phyloP scores from a whole-genome alignment of 2,329 filamentous ascomycete genomes.

The Rutstroemia sp. region DNA sequence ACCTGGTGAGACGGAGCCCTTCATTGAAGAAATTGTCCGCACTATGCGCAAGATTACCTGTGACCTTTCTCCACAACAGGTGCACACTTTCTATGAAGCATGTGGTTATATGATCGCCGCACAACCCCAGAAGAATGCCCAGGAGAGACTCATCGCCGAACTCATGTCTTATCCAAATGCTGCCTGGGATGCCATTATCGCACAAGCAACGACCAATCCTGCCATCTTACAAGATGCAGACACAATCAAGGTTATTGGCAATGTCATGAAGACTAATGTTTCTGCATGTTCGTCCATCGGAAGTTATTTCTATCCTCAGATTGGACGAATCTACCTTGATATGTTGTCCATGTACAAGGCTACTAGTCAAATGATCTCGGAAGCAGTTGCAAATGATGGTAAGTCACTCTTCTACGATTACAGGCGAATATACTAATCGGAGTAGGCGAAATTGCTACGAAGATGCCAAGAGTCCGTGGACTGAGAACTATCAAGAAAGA shows the following conservation, averaged over 20 bases:
- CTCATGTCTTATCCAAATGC: constrained; percentile 90
- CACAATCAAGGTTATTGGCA: constrained; percentile 97
- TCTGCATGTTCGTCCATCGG: constrained; percentile 97
- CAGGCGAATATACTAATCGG: constrained; percentile 28
- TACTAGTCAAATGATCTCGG: constrained; percentile 92
- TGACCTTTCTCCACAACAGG: constrained; percentile 91
- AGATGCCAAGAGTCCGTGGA: constrained; percentile 93
- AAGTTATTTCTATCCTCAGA: constrained; percentile 95
- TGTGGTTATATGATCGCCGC: constrained; percentile 99
- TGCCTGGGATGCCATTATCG: constrained; percentile 94
- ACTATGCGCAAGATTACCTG: constrained; percentile 94
- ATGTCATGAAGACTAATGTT: constrained; percentile 99
- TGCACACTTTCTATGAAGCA: constrained; percentile 98
- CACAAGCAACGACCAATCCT: constrained; percentile 76
- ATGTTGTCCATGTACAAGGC: constrained; percentile 99
- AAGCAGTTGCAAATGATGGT: constrained; percentile 82
- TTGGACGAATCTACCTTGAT: constrained; percentile 93
- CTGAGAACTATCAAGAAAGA: constrained; percentile 98
- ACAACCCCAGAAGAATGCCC: constrained; percentile 88
- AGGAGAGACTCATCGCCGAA: constrained; percentile 84
- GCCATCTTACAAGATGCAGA: constrained; percentile 83
- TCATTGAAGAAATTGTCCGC: constrained; percentile 96
- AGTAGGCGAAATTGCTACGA: constrained; percentile 81
- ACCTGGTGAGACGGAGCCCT: constrained; percentile 87
- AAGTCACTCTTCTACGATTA: constrained; percentile 23